Conservation (phyloP, 768 basidiomycete species). For the Leucosporidium creatinivorum region DNA sequence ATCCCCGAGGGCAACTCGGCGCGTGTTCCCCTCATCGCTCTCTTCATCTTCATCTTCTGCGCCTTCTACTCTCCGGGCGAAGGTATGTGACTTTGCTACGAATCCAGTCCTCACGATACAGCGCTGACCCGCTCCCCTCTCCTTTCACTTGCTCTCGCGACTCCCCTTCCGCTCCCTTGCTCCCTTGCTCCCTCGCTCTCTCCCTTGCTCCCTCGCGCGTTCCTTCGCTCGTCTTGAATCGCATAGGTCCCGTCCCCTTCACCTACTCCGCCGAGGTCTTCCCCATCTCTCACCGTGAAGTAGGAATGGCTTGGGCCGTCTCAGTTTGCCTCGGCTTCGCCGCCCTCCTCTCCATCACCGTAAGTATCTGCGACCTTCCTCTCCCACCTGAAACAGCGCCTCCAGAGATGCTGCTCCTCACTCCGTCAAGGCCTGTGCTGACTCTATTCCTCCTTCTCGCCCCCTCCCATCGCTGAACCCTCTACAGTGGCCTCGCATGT, state of each 20-base stretch:
- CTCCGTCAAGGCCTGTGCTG: no score
- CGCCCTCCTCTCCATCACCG: slow-evolving; percentile 21
- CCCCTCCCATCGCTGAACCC: background rate
- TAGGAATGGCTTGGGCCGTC: slow-evolving; percentile 43
- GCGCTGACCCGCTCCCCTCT: no score
- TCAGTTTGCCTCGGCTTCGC: slow-evolving; percentile 46
- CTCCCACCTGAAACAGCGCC: no score
- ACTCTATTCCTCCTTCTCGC: background rate
- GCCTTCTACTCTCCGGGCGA: background rate
- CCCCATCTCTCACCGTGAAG: slow-evolving; percentile 39
- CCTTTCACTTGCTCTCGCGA: no score
- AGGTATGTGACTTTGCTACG: background rate
- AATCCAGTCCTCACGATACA: no score
- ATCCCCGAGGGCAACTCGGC: slow-evolving; percentile 43
- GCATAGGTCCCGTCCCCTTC: no score
- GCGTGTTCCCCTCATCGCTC: slow-evolving; percentile 47
- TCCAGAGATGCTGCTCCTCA: no score
- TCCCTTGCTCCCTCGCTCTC: no score
- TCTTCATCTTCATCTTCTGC: slow-evolving; percentile 37
- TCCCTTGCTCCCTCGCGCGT: no score
- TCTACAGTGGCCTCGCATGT: slow-evolving; percentile 20
- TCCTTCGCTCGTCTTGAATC: no score
- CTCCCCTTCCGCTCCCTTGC: no score
- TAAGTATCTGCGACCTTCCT: background rate
- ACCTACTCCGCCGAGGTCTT: slow-evolving; percentile 18